phyloP scores from a whole-genome alignment of 2,329 filamentous ascomycete species.

The Gaeumannomyces tritici region DNA sequence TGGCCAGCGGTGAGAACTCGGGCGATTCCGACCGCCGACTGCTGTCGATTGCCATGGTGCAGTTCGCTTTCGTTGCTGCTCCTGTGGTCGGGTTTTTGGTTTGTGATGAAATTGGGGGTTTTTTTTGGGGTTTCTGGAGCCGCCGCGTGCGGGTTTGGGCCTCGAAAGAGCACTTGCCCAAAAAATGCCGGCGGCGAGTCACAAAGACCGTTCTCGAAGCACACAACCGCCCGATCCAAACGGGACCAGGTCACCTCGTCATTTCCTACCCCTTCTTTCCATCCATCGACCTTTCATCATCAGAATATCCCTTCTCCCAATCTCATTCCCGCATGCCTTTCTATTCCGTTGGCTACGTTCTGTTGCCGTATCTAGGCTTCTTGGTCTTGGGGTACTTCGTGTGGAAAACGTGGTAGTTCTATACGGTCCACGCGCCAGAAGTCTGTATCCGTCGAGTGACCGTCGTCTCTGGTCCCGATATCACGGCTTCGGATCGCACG shows the following conservation, averaged over 20 bases:
- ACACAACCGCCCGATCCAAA: not conserved
- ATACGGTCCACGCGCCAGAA: not conserved
- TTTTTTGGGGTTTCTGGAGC: no score
- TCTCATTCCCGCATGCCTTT: not conserved
- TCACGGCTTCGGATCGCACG: not conserved
- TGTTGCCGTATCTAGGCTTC: not conserved
- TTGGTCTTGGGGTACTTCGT: not conserved
- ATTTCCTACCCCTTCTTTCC: not conserved
- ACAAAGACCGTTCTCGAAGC: not conserved
- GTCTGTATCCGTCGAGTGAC: not conserved
- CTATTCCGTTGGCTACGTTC: not conserved
- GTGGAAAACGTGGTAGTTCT: not conserved
- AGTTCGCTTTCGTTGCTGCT: not conserved
- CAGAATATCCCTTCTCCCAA: not conserved
- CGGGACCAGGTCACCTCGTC: not conserved
- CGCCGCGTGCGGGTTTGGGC: no score
- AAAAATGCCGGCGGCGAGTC: not conserved
- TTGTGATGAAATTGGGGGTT: not conserved
- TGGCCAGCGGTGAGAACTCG: conserved; percentile 33
- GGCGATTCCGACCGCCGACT: conserved; percentile 2
- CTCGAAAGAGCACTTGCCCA: not conserved
- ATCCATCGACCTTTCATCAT: no score
- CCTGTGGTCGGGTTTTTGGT: not conserved
- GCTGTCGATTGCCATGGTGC: conserved; percentile 5
- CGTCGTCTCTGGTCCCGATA: no score